Base-by-base conservation (phyloP, 768 basidiomycete species). In the Phylloporus scabripes region DNA sequence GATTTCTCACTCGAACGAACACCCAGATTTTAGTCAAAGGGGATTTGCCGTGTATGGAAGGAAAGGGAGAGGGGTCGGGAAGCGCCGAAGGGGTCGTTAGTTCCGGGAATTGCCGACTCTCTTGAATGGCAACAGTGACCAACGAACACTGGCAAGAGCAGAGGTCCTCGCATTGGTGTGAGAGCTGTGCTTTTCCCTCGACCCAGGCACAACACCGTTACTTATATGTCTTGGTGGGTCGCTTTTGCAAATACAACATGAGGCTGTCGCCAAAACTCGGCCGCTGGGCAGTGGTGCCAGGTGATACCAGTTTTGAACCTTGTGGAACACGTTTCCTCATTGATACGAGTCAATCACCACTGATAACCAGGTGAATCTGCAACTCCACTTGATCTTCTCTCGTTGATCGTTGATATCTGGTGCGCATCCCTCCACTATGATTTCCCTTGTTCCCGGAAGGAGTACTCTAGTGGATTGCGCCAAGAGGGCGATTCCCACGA, bases 101-200 rank as follows among this genome's bases (percentile, higher is more conserved):
- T 0, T 8, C 18, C 58, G 60, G 58, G 21, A 4, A 46, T 50
- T 57, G 51, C 60, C 61, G 59, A 41, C 17, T 7, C 17, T 18
- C 59, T 7, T 46, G 40, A 18, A 32, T 8, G 32, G 34, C 26
- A 39, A 56, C 51, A n/a, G 15, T 4, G 15, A n/a, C 33, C 15
- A n/a, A 18, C 36, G 18, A 18, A 18, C 1, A 18, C 18, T 18
- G 10, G 18, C 17, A 37, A 10, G 36, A 37, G 36, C 18, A 37
- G 37, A 38, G 28, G n/a, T 14, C 17, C 15, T 20, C 26, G 18
- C 45, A 23, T 32, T 15, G 0, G 31, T n/a, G 12, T 33, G 17
- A 23, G 45, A 29, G 43, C 60, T 39, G 56, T 55, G 53, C 36
- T 41, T 50, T 45, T 51, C 55, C 48, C 20, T 53, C 23, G 21